Conservation (phyloP, 768 basidiomycete genomes). For the Boletus reticuloceps region DNA sequence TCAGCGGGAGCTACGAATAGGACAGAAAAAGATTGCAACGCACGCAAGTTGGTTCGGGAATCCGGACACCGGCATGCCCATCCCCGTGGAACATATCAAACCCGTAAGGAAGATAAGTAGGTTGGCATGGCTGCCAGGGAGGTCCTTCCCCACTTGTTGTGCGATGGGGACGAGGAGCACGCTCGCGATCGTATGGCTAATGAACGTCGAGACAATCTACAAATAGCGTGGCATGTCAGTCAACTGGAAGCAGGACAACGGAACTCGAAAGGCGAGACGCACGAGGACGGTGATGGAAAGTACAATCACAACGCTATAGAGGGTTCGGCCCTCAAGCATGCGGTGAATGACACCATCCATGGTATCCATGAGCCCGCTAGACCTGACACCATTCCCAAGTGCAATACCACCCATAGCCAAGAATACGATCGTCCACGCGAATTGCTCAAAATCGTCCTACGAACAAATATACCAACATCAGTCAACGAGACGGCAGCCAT, state of each 20-base stretch:
- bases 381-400: conserved; percentile 87
- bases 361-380: conserved; percentile 82
- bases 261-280: conserved; percentile 13
- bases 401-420: conserved; percentile 98
- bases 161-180: conserved; percentile 98
- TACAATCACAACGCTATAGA: conserved; percentile 71
- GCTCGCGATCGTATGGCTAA: conserved; percentile 96
- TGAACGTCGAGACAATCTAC: conserved; percentile 88
- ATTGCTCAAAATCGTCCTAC: conserved; percentile 93
- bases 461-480: background rate
- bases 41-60: conserved; percentile 98
- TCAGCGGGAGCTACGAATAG: background rate
- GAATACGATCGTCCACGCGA: conserved; percentile 93
- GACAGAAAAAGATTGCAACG: conserved; percentile 21
- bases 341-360: conserved; percentile 63
- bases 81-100: conserved; percentile 90
- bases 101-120: conserved; percentile 92
- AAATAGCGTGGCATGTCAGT: background rate
- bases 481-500: background rate
- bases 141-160: conserved; percentile 77
- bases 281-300: conserved; percentile 72
- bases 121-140: conserved; percentile 67
- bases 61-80: conserved; percentile 99
- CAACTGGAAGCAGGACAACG: background rate
- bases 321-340: conserved; percentile 56